Percentiles rank a stretch among this genome's conserved stretches.
These are phyloP conservation scores for Globisporangium radiosum DNA, from an alignment of 352 stramenopile species.

Conservation along the genomic window DNA sequence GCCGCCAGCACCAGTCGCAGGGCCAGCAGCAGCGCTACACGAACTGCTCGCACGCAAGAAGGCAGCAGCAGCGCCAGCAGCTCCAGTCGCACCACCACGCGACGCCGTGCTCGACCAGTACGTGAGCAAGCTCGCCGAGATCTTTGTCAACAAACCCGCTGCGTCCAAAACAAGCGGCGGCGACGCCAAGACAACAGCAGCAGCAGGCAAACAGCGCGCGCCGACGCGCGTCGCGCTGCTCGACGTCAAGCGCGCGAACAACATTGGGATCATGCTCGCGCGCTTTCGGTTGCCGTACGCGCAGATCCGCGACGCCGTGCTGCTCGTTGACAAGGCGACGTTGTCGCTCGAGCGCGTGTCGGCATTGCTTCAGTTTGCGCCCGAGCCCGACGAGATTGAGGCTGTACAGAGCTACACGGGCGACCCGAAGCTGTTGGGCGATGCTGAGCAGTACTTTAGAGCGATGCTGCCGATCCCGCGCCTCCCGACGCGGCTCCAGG, in stretches of 20 bases:
- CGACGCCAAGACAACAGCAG: conserved; percentile 31
- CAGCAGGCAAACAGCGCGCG: conserved; percentile 36
- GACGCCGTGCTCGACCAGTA: conserved; percentile 59
- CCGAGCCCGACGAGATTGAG: conserved; percentile 63
- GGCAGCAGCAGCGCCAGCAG: neutral
- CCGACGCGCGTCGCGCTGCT: conserved; percentile 74
- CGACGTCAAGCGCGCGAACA: conserved; percentile 80
- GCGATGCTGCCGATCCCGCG: conserved; percentile 63
- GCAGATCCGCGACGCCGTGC: conserved; percentile 69
- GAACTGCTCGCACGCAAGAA: conserved; percentile 22
- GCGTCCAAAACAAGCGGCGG: conserved; percentile 31
- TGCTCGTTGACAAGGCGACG: conserved; percentile 72
- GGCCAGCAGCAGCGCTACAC: conserved; percentile 16
- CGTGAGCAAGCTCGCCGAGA: conserved; percentile 53
- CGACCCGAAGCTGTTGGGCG: conserved; percentile 65
- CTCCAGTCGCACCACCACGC: neutral
- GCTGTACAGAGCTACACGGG: conserved; percentile 56
- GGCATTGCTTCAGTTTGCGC: conserved; percentile 71
- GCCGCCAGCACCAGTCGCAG: conserved; percentile 18
- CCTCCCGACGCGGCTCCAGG: conserved; percentile 59
- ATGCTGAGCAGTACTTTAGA: conserved; percentile 77
- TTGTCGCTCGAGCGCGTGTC: conserved; percentile 70
- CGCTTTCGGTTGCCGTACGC: conserved; percentile 78
- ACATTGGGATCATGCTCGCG: conserved; percentile 84
- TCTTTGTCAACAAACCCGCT: conserved; percentile 78